Base-by-base conservation (phyloP, 345 rosid genomes). In the Zanthoxylum bungeanum region DNA sequence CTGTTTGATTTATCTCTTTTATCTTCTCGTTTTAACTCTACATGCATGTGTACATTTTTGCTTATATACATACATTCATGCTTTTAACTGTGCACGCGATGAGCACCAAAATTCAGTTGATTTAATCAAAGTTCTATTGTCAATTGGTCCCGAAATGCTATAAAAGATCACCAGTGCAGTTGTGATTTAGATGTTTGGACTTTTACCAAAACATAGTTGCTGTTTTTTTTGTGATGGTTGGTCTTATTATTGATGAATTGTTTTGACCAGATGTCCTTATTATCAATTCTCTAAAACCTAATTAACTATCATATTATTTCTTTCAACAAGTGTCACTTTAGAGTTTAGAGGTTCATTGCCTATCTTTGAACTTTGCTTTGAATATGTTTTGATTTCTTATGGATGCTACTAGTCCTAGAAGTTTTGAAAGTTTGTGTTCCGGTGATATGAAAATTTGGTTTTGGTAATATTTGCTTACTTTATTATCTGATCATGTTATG, bases 211-310 rank as follows among this genome's bases (percentile, higher is more conserved):
- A 25, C 25, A 37, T 5, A 25, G 25, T 37, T 37, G 50, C 16
- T 1, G 31, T 3, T 21, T 19, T 31, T 66, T 33, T 64, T 27
- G 51, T 16, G 68, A 64, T 25, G 42, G 57, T 64, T 66, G n/a
- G 60, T 33, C 60, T 36, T 56, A 30, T 39, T 25, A n/a, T 55
- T 68, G 39, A 68, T 67, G 31, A 22, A 36, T 34, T 52, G 36
- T 16, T 67, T 34, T 55, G 59, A 69, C 37, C 9, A 55, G 63
- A 28, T 56, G 37, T 56, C 53, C 51, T 25, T 25, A 11, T 40
- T 42, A 16, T 25, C 34, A 40, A 7, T 63, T 63, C 34, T 63
- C 44, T 25, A 44, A 17, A 40, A 14, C 42, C 44, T 64, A 6
- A 5, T 44, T 28, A 17, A 11, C 53, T 64, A 44, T 64, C 5